Conservation (phyloP, 108 stramenopile species). For the Cyclotella atomus region DNA sequence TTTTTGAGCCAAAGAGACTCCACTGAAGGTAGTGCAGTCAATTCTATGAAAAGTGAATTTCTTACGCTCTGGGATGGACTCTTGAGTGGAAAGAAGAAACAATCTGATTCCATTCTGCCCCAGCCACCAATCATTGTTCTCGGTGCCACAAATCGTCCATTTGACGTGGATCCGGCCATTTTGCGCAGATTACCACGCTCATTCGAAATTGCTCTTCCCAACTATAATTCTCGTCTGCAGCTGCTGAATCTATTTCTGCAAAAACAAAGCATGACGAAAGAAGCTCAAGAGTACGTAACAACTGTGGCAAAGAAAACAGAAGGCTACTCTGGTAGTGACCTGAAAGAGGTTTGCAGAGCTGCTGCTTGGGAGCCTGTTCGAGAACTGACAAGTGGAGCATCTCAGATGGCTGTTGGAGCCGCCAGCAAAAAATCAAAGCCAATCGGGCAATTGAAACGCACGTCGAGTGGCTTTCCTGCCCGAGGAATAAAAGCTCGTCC, state of each 20-base stretch:
- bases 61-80: conserved; percentile 97
- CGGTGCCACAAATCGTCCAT: conserved; percentile 96
- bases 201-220: conserved; percentile 86
- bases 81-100: conserved; percentile 44
- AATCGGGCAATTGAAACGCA: conserved; percentile 2
- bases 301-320: conserved; percentile 67
- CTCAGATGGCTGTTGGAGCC: conserved; percentile 59
- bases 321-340: conserved; percentile 94
- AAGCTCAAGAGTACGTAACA: conserved; percentile 58
- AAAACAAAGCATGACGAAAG: conserved; percentile 56
- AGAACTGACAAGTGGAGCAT: conserved; percentile 76
- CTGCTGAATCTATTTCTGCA: conserved; percentile 83
- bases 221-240: conserved; percentile 65
- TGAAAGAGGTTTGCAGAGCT: conserved; percentile 94
- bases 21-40: conserved; percentile 73
- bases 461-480: conserved; percentile 46
- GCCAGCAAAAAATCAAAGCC: neutral
- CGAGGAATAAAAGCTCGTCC: conserved; percentile 62
- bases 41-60: conserved; percentile 93
- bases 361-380: conserved; percentile 90
- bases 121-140: conserved; percentile 85
- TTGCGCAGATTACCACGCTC: conserved; percentile 92
- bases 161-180: conserved; percentile 93
- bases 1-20: conserved; percentile 83
- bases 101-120: conserved; percentile 18